Evolutionary conservation across 2,329 filamentous ascomycete species (phyloP), one percentile per base, ranked within the genome.

Genomic region (Cercospora sp.): DNA sequence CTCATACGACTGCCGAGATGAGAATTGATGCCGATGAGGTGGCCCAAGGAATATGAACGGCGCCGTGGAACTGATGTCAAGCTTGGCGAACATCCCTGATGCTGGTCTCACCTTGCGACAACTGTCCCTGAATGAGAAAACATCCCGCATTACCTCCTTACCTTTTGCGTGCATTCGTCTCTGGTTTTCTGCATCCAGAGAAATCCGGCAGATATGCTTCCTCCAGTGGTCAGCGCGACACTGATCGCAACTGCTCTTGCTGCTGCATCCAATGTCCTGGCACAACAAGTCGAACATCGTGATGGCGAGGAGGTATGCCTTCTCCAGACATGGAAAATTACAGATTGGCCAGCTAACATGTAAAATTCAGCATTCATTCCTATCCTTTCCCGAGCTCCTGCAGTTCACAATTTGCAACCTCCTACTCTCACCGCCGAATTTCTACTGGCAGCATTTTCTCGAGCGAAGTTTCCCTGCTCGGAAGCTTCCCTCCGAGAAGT

Each of bases 401-500:
- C 55, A 28, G 16, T 58, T 58, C 55, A 33, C 30, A 1, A 8
- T 58, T 1, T 58, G 55, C 28, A 58, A 33, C 23, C 60, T 63
- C 9, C 28, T 63, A 3, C 36, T 42, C 16, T 26, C 60, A 3
- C 60, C 60, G 13, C 60, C 60, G 6, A 63, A 63, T 28, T 63
- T 53, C 60, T 51, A 48, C 5, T 63, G 60, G 60, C 60, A 63
- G 28, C 40, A 30, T 23, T 51, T 63, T 31, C 60, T 63, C 12
- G 60, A 63, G 60, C 60, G 42, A 30, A 53, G 20, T 28, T 63
- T 63, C 48, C 48, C 48, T 53, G 48, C 48, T n/a, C 20, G 48
- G 48, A 28, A 53, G 4, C 48, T 23, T 53, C 20, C 48, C 12
- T 53, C 48, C 10, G 48, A 31, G 16, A 20, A 33, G 28, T 58